A percentile compares a stretch with the other conserved stretches of the same genome.
These are phyloP conservation scores for Capsicum baccatum DNA, from an alignment of 257 asterid species.

Conservation along the genomic window DNA sequence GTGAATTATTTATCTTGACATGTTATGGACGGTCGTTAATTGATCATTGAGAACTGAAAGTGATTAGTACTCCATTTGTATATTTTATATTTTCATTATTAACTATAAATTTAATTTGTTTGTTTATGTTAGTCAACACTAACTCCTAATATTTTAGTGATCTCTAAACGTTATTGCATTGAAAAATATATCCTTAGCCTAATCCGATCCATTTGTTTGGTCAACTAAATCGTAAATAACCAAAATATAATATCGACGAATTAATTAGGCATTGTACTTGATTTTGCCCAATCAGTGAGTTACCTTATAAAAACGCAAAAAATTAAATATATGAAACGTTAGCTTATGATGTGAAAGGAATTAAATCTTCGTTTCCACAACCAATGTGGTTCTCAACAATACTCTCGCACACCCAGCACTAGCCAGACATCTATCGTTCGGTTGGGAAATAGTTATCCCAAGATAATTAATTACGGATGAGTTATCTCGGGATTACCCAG, in stretches of 20 bases:
- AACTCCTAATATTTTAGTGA: constrained; percentile 1
- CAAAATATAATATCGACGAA: neutral
- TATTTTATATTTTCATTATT: neutral
- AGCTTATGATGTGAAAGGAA: neutral
- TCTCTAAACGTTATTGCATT: constrained; percentile 10
- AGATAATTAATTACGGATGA: too few relatives aligned
- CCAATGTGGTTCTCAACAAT: too few relatives aligned
- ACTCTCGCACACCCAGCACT: too few relatives aligned
- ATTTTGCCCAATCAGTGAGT: neutral
- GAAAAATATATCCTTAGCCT: neutral
- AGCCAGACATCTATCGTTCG: too few relatives aligned
- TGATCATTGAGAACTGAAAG: neutral
- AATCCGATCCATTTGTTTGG: neutral
- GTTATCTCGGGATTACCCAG: too few relatives aligned
- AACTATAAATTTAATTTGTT: neutral
- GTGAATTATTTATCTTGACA: neutral
- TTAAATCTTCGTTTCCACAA: too few relatives aligned
- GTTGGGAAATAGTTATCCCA: too few relatives aligned
- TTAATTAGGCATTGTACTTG: neutral
- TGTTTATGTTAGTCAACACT: neutral
- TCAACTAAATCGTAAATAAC: neutral
- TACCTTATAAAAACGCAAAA: neutral
- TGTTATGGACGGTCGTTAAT: neutral
- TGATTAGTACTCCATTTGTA: neutral
- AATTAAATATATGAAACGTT: neutral